Conservation (phyloP, 1,139 yeast species). For the Yamadazyma membranifaciens region DNA sequence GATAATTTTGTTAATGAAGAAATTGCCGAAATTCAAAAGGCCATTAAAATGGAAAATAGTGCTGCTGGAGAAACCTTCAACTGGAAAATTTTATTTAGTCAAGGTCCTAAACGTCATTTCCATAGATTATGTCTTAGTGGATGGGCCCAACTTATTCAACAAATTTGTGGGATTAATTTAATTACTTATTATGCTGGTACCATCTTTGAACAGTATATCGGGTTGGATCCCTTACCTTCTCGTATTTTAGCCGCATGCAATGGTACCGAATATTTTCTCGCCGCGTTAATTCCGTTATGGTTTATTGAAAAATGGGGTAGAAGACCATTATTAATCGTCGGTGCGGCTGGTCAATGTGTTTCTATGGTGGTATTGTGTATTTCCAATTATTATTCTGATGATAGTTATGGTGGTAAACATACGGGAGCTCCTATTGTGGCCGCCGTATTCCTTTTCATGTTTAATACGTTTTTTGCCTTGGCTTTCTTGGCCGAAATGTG, state of each 20-base stretch:
- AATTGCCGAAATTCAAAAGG: slow-evolving; percentile 29
- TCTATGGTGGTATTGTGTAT: slow-evolving; percentile 32
- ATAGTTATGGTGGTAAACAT: slow-evolving; percentile 17
- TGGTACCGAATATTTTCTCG: slow-evolving; percentile 39
- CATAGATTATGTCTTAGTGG: slow-evolving; percentile 48
- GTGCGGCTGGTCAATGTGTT: slow-evolving; percentile 49
- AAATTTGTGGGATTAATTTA: slow-evolving; percentile 41
- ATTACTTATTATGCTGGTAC: slow-evolving; percentile 44
- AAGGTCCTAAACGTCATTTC: slow-evolving; percentile 45
- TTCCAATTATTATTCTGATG: slow-evolving; percentile 27
- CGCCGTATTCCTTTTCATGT: slow-evolving; percentile 36
- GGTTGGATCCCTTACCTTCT: slow-evolving; percentile 36
- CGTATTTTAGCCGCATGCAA: slow-evolving; percentile 37
- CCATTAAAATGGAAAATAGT: slow-evolving; percentile 25
- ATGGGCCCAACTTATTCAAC: slow-evolving; percentile 47
- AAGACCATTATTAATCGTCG: slow-evolving; percentile 48
- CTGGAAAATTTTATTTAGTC: slow-evolving; percentile 27
- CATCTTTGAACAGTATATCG: slow-evolving; percentile 42
- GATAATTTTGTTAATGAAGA: slow-evolving; percentile 26
- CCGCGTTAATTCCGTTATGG: slow-evolving; percentile 42
- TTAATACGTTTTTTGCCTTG: slow-evolving; percentile 33
- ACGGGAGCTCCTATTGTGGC: slow-evolving; percentile 31
- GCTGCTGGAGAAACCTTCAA: slow-evolving; percentile 24
- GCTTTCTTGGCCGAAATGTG: slow-evolving; percentile 36
- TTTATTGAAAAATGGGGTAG: slow-evolving; percentile 55